Base-by-base conservation (phyloP, 2,329 filamentous ascomycete genomes). In the Botrytis paeoniae region DNA sequence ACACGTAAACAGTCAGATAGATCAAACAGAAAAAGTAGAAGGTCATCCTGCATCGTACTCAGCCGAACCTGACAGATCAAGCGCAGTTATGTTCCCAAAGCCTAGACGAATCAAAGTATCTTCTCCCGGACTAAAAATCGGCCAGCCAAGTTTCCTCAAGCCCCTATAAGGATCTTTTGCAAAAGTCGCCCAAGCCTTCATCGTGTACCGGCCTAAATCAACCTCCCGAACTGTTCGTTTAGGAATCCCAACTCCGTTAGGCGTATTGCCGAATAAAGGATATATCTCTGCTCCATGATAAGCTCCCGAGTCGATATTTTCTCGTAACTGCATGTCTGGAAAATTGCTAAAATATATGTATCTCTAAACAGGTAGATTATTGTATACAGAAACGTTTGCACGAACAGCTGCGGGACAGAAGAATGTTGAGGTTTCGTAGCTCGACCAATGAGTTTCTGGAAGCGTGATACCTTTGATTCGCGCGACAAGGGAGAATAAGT, bases 111-210 rank as follows among this genome's bases (percentile, higher is more conserved):
- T 70, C 32, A 78, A 59, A 2, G 78, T 75, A 29, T 66, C 43
- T 65, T 66, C 39, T n/a, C 60, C 37, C 37, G 73, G 51, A 20
- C 35, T 20, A 43, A 69, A 73, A 45, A 54, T 25, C 2, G 77
- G 77, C 78, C 78, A 79, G n/a, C 75, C 75, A 22, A 35, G 35
- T 10, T 54, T 32, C 16, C 69, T 75, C 43, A 81, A 73, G 0
- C 81, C 78, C 54, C 75, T 73, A 4, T 57, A 61, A 3, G 81
- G 78, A 74, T 81, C 74, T 72, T 79, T 81, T 32, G 80, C 79
- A 74, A 82, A 82, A 9, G 78, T 75, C 1, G 79, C 77, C 80
- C 81, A 82, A 10, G 81, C 80, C 7, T 76, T 75, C n/a, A 77
- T 76, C 12, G 82, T 65, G 59, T 79, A 81, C n/a, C 72, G 62